Percentiles rank a stretch among this genome's conserved stretches.
These are phyloP conservation scores for Alternaria novae-zelandiae DNA, from an alignment of 2,329 filamentous ascomycete species.

Conservation along the genomic window DNA sequence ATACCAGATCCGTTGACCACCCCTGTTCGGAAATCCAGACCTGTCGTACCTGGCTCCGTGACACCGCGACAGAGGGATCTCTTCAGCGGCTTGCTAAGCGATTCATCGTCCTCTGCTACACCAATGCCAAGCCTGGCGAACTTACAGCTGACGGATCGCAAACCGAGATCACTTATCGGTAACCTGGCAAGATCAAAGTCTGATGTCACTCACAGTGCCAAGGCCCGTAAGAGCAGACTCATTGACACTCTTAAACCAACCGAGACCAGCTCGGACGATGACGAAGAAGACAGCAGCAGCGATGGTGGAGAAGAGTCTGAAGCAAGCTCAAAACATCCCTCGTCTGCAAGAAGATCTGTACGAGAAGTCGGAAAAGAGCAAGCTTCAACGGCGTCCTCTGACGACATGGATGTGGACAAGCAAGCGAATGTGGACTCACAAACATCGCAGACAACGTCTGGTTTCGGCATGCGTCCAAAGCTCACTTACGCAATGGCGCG, in stretches of 20 bases:
- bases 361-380: not conserved
- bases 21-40: slow-evolving; percentile 17
- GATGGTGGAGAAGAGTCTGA: slow-evolving; percentile 25
- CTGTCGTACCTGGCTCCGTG: slow-evolving; percentile 33
- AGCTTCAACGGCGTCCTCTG: not conserved
- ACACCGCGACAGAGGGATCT: slow-evolving; percentile 47
- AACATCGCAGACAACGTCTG: slow-evolving; percentile 29
- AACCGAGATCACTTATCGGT: slow-evolving; percentile 25
- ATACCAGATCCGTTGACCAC: slow-evolving; percentile 34
- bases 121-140: slow-evolving; percentile 42
- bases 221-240: slow-evolving; percentile 35
- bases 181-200: slow-evolving; percentile 41
- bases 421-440: slow-evolving; percentile 31
- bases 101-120: slow-evolving; percentile 32
- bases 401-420: slow-evolving; percentile 31
- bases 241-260: slow-evolving; percentile 41
- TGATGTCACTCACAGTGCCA: slow-evolving; percentile 35
- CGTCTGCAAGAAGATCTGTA: not conserved
- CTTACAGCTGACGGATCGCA: slow-evolving; percentile 38
- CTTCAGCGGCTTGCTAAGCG: slow-evolving; percentile 43
- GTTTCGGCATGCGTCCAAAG: slow-evolving; percentile 45
- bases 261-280: slow-evolving; percentile 31
- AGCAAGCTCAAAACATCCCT: not conserved
- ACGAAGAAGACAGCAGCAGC: slow-evolving; percentile 34
- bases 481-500: slow-evolving; percentile 66